Conservation (phyloP, 306 rosid species). For the Castanopsis chinensis region DNA sequence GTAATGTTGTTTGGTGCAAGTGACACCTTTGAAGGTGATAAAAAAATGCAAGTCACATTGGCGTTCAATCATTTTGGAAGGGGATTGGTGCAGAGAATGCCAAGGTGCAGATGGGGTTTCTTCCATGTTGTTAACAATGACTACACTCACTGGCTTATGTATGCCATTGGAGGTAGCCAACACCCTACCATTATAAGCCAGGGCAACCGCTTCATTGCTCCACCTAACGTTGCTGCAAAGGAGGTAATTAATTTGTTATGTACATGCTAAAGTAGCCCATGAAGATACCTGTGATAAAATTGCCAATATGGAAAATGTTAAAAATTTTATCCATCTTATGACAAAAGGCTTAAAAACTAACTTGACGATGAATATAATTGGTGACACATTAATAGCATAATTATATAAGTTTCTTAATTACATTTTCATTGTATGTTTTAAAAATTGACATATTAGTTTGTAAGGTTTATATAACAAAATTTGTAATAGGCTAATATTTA, state of each 20-base stretch:
- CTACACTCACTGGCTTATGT: slow-evolving; percentile 84
- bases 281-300: no score
- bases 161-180: slow-evolving; percentile 84
- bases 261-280: no score
- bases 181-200: slow-evolving; percentile 74
- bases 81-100: slow-evolving; percentile 73
- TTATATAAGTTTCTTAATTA: no score
- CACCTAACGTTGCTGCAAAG: slow-evolving; percentile 42
- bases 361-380: no score
- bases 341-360: no score
- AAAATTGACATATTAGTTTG: no score
- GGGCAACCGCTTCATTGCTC: slow-evolving; percentile 84
- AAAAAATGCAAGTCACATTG: slow-evolving; percentile 57
- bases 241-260: slow-evolving; percentile 10
- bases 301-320: background rate
- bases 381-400: no score
- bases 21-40: slow-evolving; percentile 36
- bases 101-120: slow-evolving; percentile 65
- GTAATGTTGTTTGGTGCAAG: slow-evolving; percentile 69
- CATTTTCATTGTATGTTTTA: no score
- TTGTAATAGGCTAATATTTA: no score
- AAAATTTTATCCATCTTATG: no score
- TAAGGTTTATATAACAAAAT: no score
- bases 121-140: slow-evolving; percentile 77
- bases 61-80: slow-evolving; percentile 74